Evolutionary conservation across 2,329 filamentous ascomycete genomes (phyloP).

Genomic region (Scedosporium aurantiacum): DNA sequence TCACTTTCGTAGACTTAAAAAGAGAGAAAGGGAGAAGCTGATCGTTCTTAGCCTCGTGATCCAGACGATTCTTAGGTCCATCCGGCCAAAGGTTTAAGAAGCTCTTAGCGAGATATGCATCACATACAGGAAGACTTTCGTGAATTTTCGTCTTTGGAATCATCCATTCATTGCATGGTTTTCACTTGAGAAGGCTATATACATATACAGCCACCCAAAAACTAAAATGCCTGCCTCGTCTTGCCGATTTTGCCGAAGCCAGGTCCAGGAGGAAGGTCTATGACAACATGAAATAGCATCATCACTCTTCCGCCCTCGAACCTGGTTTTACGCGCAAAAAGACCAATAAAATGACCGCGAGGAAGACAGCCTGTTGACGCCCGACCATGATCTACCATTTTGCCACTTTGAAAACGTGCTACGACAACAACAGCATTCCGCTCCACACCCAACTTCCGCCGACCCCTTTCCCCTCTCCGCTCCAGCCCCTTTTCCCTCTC

Average conservation of each 20-base stretch:
- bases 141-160: not conserved
- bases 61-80: too few relatives aligned
- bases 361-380: constrained; percentile 6
- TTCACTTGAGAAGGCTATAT: not conserved
- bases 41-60: too few relatives aligned
- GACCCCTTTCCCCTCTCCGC: not conserved
- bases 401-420: not conserved
- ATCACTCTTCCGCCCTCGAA: not conserved
- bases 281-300: not conserved
- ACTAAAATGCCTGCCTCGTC: constrained; percentile 2
- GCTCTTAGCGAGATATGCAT: not conserved
- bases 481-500: not conserved
- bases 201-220: not conserved
- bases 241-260: not conserved
- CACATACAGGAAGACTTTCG: not conserved
- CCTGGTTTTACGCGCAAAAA: not conserved
- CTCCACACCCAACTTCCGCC: not conserved
- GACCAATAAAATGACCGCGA: constrained; percentile 4
- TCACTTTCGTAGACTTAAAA: too few relatives aligned
- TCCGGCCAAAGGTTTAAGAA: too few relatives aligned
- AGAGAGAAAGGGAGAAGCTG: too few relatives aligned
- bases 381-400: constrained; percentile 6
- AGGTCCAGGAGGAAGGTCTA: not conserved
- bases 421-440: not conserved
- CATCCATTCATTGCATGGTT: constrained; percentile 4